Base-by-base conservation (phyloP, 371 early-diverging fungal genomes). In the Racocetra persica region DNA sequence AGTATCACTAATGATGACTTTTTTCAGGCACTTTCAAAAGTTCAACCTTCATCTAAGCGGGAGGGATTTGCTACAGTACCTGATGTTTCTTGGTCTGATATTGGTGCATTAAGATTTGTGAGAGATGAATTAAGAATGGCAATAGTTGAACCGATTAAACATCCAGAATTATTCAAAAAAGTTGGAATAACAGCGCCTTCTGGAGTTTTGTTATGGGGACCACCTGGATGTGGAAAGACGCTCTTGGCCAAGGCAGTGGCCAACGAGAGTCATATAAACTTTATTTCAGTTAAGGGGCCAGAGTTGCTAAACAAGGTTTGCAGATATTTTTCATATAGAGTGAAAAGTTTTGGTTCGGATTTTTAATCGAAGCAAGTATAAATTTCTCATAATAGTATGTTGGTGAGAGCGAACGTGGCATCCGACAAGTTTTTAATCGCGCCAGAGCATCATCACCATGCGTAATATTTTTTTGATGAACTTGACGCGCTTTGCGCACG, bases 191-290 rank as follows among this genome's bases (percentile, higher is more conserved):
- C 90, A 2, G 90, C 94, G 3, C 96, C 99, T 4, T 93, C 95
- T 49, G 99, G 99, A 76, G 98, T 99, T 0, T 87, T 99, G 63
- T 87, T 99, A 20, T 98, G 98, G 93, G 99, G 99, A 16, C 99
- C 99, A 51, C 99, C 99, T 5, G 99, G 99, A 81, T 98, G 98
- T 88, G 99, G 99, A 70, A 99, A 99, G 87, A 99, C 99, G 4
- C 85, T 99, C 80, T 88, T 99, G 81, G 99, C 99, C 22, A 98
- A 98, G 85, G 99, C 99, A 0, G 97, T 99, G 36, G 98, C 99
- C 1, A 98, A 96, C 84, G 97, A 97, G 85, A 95, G 94, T 82
- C 93, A 96, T 77, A 98, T 97, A 83, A 99, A 99, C 86, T 99
- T 99, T 83, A 97, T 99, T 65, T 95, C 96, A 51, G 98, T 99